Base-by-base conservation (phyloP, 805 yeast species). In the Yamadazyma sp. region DNA sequence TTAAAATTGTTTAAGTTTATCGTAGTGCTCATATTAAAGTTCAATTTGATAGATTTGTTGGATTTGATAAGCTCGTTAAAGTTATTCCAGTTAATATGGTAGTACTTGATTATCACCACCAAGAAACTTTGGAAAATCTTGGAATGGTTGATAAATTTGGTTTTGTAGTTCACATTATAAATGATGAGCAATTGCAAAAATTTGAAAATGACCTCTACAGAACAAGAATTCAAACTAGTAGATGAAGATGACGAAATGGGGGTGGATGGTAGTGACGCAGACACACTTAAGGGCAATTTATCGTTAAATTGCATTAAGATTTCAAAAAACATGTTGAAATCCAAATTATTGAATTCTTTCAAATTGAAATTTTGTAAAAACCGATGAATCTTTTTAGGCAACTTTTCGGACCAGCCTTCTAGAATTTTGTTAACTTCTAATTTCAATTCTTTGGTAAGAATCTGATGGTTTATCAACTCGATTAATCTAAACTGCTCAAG, bases 71-170 rank as follows among this genome's bases (percentile, higher is more conserved):
- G 55, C 25, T 65, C 71, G 22, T 48, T 49, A 30, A 46, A 54
- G 38, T 55, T 52, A 45, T 60, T 61, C 73, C 73, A 69, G 46
- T 62, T 62, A 30, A 68, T 58, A 45, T 69, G 74, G 47, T 69
- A 67, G 46, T 53, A 68, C 32, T 58, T 55, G 41, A 66, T 59
- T 5, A 67, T 45, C 1, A 57, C 54, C 38, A 64, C 45, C 40
- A 59, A 45, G 27, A 64, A 62, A 16, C 65, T 52, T 41, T 66
- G 63, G 32, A 57, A 35, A 11, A 67, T 43, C 41, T 56, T 64
- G 16, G 49, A 22, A 30, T 52, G 52, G 32, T 66, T 62, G 40
- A 56, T 57, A 11, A 45, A 36, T 28, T 52, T 58, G 19, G 60
- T 57, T 38, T 60, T 61, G 7, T 51, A 47, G n/a, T 70, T 62